Base-by-base conservation (phyloP, 352 stramenopile species). In the Thalassiosira sp. region DNA sequence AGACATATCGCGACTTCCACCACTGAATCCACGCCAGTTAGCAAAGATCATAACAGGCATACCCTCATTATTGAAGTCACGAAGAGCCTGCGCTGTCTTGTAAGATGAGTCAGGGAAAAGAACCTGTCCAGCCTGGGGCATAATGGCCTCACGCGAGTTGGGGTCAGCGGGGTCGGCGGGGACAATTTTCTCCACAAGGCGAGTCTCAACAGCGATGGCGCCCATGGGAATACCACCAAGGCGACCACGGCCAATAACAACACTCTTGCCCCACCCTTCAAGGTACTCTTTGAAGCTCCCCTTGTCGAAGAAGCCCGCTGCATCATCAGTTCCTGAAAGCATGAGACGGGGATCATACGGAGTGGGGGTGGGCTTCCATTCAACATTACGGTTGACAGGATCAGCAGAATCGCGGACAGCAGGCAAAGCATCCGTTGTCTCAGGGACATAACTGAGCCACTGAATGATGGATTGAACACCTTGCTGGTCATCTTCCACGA, bases 51-150 rank as follows among this genome's bases (percentile, higher is more conserved):
- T 98, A 33, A 99, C 89, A 46, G 97, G 97, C 67, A 99, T 88
- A 70, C 98, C 97, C 87, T 99, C 97, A 62, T 97, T 97, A 62
- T 95, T 94, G 87, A 99, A 99, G 89, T 99, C 97, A 71, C 93
- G 90, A 82, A 99, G 99, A 24, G 97, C 97, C 56, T 92, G 85
- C 25, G 97, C 97, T 43, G 96, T 99, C 96, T 99, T 99, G 93
- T 98, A 98, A 7, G 97, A 97, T 20, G 96, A 99, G 90, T 99
- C 97, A 2, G 97, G 97, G 95, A 98, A 99, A 91, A 98, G 98
- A 52, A 99, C 97, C 80, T 98, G 96, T 60, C 97, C 97, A 66
- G 97, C 97, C 85, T 99, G 97, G 54, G 97, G 95, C 73, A 98
- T 88, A 65, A 99, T 86, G 37, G 95, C 93, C 86, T 99, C 97